Evolutionary conservation across 345 rosid genomes (phyloP).

Genomic region (Psidium guajava): DNA sequence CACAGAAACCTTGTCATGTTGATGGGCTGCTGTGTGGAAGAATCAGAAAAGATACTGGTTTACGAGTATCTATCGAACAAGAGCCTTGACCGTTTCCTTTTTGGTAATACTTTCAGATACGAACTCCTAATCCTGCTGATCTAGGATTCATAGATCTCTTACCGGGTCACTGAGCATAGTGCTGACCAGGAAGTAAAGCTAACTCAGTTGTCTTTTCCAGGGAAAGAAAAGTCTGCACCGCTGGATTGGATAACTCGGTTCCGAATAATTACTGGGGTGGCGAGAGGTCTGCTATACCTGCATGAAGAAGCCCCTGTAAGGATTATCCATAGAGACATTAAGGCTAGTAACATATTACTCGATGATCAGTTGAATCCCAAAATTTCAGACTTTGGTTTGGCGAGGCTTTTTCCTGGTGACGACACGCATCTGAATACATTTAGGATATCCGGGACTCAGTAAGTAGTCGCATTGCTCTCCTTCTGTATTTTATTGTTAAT

Average conservation of each 20-base stretch:
- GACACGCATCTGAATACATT: constrained; percentile 71
- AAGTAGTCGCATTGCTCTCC: constrained; percentile 25
- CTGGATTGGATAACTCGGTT: constrained; percentile 56
- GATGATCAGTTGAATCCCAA: constrained; percentile 62
- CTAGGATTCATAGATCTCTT: neutral
- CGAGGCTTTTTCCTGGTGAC: constrained; percentile 78
- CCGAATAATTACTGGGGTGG: constrained; percentile 51
- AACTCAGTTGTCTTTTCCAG: constrained; percentile 16
- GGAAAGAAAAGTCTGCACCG: constrained; percentile 24
- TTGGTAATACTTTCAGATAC: constrained; percentile 24
- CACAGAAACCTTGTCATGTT: constrained; percentile 68
- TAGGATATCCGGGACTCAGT: constrained; percentile 75
- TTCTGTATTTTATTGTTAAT: neutral
- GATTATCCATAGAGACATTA: constrained; percentile 79
- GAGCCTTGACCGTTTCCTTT: constrained; percentile 65
- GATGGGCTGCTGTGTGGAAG: constrained; percentile 60
- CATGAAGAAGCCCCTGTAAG: constrained; percentile 75
- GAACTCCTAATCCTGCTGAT: neutral
- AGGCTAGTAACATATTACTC: constrained; percentile 59
- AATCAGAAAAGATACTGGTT: constrained; percentile 67
- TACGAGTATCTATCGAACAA: constrained; percentile 72
- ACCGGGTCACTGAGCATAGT: neutral
- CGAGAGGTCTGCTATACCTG: constrained; percentile 65
- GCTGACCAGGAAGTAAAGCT: neutral
- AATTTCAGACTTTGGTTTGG: constrained; percentile 82